Percentiles rank a stretch among this genome's conserved stretches.
Conservation (phyloP, 2,329 filamentous ascomycete genomes). For the Sporothrix brasiliensis region DNA sequence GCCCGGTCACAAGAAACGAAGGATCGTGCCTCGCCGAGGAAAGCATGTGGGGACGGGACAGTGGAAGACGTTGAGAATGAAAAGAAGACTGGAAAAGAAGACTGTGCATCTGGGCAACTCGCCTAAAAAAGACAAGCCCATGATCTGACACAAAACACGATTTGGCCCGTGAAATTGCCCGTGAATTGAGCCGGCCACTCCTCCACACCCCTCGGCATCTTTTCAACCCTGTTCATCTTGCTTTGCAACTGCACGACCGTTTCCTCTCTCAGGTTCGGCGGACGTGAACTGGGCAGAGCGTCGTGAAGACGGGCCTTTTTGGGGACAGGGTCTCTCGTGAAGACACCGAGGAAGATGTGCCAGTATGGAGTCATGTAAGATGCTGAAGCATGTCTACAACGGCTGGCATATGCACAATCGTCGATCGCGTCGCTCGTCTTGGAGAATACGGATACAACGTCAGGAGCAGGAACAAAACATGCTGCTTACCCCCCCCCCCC, state of each 20-base stretch:
- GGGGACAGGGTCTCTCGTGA: not conserved
- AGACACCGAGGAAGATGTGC: not conserved
- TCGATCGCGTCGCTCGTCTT: constrained; percentile 2
- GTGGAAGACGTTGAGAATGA: constrained; percentile 2
- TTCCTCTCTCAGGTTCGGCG: not conserved
- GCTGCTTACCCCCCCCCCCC: not conserved
- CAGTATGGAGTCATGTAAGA: not conserved
- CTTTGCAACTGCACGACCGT: not conserved
- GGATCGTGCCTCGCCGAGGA: constrained; percentile 18
- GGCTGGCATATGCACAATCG: not conserved
- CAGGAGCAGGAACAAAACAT: not conserved
- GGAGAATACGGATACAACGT: constrained; percentile 1
- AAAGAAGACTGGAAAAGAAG: constrained; percentile 1
- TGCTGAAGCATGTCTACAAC: no score
- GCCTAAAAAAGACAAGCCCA: not conserved
- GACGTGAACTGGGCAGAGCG: not conserved
- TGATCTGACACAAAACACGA: constrained; percentile 29
- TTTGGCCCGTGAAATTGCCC: constrained; percentile 24
- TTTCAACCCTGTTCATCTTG: not conserved
- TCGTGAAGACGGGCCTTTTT: constrained; percentile 16
- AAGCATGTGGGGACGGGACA: constrained; percentile 18
- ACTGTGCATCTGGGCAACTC: not conserved
- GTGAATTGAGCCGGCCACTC: constrained; percentile 26
- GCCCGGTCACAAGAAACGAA: constrained; percentile 15
- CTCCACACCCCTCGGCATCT: not conserved